Conservation (phyloP, 2,329 filamentous ascomycete species). For the Mollisia scopiformis region DNA sequence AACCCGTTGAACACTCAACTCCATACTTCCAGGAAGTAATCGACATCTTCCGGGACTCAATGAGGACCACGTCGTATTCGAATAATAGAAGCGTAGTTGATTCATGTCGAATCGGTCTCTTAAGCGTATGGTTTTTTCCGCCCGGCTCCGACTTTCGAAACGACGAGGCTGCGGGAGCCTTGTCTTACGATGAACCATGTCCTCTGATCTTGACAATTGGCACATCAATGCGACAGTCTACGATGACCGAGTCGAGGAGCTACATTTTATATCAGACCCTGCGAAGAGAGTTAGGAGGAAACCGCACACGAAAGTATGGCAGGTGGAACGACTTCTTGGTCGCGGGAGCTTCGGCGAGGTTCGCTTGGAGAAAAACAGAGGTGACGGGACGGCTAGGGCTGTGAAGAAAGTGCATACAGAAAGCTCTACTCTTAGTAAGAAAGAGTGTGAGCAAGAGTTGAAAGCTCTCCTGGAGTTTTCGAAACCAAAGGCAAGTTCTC, state of each 20-base stretch:
- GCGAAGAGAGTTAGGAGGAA: background rate
- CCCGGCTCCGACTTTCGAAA: no score
- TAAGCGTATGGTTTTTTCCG: no score
- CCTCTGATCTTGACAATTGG: no score
- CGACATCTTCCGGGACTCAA: no score
- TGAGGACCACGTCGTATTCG: no score
- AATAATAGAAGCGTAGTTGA: no score
- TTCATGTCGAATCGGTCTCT: no score
- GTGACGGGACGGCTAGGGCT: constrained; percentile 1
- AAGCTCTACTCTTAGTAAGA: background rate
- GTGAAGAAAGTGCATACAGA: constrained; percentile 9
- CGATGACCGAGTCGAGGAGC: background rate
- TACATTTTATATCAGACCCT: constrained; percentile 1
- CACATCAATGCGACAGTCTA: no score
- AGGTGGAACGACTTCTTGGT: constrained; percentile 8
- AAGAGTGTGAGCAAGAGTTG: constrained; percentile 10
- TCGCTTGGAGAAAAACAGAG: background rate
- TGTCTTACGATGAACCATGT: no score
- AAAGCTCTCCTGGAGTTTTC: constrained; percentile 15
- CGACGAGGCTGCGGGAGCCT: no score
- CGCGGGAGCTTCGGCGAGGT: constrained; percentile 14
- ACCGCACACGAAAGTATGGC: constrained; percentile 8
- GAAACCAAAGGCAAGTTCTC: constrained; percentile 18
- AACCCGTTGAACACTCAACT: no score
- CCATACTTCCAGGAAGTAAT: no score